Evolutionary conservation across 768 basidiomycete genomes (phyloP).

Genomic region (Tylopilus balloui): DNA sequence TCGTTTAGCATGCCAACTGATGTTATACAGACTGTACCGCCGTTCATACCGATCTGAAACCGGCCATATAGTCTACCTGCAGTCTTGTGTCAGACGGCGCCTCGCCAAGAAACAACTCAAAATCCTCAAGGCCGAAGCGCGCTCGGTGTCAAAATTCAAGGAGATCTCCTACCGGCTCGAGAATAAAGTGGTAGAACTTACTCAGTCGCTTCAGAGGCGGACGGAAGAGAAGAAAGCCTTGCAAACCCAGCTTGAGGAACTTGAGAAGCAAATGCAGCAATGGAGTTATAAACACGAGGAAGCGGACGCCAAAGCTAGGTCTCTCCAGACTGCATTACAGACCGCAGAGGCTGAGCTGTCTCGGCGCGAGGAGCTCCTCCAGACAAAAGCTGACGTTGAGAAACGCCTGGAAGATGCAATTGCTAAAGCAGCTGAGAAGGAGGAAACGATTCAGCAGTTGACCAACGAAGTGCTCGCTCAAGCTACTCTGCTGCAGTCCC

Average conservation of each 20-base stretch:
- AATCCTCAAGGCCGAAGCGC: constrained; percentile 81
- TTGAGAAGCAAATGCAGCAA: constrained; percentile 82
- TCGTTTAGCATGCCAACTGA: constrained; percentile 3
- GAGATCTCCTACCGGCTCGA: constrained; percentile 96
- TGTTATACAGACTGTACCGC: constrained; percentile 46
- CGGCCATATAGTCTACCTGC: constrained; percentile 73
- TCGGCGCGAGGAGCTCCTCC: constrained; percentile 69
- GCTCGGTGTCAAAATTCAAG: constrained; percentile 97
- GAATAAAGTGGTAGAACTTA: constrained; percentile 99
- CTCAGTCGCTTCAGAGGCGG: constrained; percentile 86
- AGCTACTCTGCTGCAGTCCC: constrained; percentile 69
- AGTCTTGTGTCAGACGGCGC: constrained; percentile 88
- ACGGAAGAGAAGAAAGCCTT: constrained; percentile 89
- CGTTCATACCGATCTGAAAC: constrained; percentile 56
- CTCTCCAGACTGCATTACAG: constrained; percentile 65
- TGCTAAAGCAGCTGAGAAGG: constrained; percentile 73
- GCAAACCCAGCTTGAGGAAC: constrained; percentile 63
- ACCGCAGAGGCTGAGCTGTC: constrained; percentile 66
- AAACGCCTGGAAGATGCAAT: constrained; percentile 73
- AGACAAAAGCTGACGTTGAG: constrained; percentile 75
- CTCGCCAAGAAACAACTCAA: constrained; percentile 84
- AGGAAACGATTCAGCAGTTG: constrained; percentile 75
- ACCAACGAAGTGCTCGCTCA: constrained; percentile 73
- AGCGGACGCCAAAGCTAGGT: constrained; percentile 66
- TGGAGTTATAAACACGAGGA: constrained; percentile 91